Evolutionary conservation across 2,329 filamentous ascomycete genomes (phyloP).

Genomic region (Neocucurbitaria cava): DNA sequence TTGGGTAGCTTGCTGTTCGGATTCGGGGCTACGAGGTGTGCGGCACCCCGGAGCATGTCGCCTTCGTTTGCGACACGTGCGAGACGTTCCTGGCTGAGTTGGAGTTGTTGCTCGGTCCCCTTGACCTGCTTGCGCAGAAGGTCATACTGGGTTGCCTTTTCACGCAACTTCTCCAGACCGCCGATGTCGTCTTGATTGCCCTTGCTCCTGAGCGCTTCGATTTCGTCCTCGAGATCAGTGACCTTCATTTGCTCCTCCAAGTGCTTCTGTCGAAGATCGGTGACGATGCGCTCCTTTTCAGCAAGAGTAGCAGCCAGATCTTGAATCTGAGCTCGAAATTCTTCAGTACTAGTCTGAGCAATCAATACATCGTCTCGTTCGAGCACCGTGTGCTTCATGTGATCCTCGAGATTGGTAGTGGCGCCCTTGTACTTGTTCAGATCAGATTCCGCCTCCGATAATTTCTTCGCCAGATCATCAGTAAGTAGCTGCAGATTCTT

Average conservation of each 20-base stretch:
- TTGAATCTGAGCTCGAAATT: constrained; percentile 6
- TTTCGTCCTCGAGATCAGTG: constrained; percentile 17
- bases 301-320: constrained; percentile 12
- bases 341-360: background rate
- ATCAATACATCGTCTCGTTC: constrained; percentile 7
- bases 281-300: constrained; percentile 15
- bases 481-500: constrained; percentile 23
- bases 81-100: constrained; percentile 9
- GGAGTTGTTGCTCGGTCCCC: constrained; percentile 7
- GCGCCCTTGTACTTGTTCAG: background rate
- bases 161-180: constrained; percentile 17
- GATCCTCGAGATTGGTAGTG: background rate
- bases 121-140: constrained; percentile 26
- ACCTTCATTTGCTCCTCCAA: constrained; percentile 14
- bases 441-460: background rate
- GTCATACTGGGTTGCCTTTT: constrained; percentile 29
- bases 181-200: constrained; percentile 8
- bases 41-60: constrained; percentile 29
- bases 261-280: constrained; percentile 14
- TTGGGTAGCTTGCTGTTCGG: constrained; percentile 23
- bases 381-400: background rate
- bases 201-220: constrained; percentile 10
- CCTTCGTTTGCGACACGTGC: constrained; percentile 17
- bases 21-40: constrained; percentile 32
- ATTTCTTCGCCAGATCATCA: constrained; percentile 5